phyloP scores from a whole-genome alignment of 768 basidiomycete genomes.

The Pholiota microspora region DNA sequence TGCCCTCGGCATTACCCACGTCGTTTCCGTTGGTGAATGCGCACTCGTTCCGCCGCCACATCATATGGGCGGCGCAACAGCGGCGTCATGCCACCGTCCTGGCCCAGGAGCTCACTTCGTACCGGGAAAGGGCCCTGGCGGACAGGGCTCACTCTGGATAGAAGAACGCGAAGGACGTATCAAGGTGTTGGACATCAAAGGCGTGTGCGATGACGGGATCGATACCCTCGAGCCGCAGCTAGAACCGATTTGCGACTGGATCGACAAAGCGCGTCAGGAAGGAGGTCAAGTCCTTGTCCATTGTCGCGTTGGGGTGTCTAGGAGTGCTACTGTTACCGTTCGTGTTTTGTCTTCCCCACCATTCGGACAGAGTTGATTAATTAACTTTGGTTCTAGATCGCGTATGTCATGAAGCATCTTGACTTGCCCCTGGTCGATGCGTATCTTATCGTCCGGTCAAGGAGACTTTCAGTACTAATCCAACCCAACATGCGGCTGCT shows the following conservation, averaged over 20 bases:
- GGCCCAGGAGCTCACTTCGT: conserved; percentile 33
- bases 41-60: conserved; percentile 80
- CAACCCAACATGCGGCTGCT: conserved; percentile 96
- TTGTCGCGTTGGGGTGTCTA: conserved; percentile 97
- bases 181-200: conserved; percentile 88
- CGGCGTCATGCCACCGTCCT: conserved; percentile 26
- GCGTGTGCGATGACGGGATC: conserved; percentile 94
- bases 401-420: conserved; percentile 95
- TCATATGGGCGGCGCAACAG: conserved; percentile 24
- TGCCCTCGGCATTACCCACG: conserved; percentile 93
- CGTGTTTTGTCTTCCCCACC: conserved; percentile 26
- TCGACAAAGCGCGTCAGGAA: conserved; percentile 75
- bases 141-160: conserved; percentile 78
- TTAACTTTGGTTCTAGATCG: conserved; percentile 55
- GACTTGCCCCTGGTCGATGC: conserved; percentile 85
- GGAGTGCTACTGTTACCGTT: conserved; percentile 90
- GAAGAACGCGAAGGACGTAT: conserved; percentile 89
- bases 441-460: conserved; percentile 88
- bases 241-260: conserved; percentile 89
- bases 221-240: conserved; percentile 91
- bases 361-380: background rate
- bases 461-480: conserved; percentile 85
- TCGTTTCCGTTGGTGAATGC: conserved; percentile 95
- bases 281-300: conserved; percentile 94
- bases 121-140: conserved; percentile 43